phyloP scores from a whole-genome alignment of 2,329 filamentous ascomycete species.

The Septoria linicola region DNA sequence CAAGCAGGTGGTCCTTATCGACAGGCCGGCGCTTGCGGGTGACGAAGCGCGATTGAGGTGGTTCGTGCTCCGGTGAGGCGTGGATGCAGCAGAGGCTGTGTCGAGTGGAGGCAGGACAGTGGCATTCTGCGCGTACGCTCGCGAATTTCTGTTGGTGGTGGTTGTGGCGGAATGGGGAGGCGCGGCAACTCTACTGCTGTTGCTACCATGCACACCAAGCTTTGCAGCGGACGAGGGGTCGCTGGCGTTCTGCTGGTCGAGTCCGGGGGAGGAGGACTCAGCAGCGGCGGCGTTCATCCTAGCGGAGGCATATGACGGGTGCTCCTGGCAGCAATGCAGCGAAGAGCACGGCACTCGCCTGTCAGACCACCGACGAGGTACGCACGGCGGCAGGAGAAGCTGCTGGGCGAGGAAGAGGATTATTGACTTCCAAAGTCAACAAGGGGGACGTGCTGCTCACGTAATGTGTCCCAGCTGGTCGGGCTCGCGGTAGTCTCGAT shows the following conservation, averaged over 20 bases:
- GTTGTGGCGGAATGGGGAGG: no score
- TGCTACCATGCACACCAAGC: background rate
- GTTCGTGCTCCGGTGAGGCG: constrained; percentile 15
- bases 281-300: background rate
- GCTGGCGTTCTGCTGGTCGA: background rate
- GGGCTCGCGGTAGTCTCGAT: no score
- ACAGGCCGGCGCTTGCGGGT: constrained; percentile 26
- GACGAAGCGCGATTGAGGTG: constrained; percentile 5
- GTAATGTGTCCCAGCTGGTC: no score
- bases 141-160: background rate
- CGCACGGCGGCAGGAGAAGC: no score
- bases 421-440: no score
- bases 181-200: background rate
- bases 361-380: no score
- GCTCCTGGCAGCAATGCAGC: background rate
- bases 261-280: background rate
- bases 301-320: background rate
- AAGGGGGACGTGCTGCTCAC: no score
- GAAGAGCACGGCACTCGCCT: background rate
- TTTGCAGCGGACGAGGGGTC: background rate
- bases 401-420: no score
- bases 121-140: constrained; percentile 17
- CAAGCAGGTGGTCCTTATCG: constrained; percentile 26
- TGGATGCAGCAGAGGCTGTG: constrained; percentile 14
- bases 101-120: constrained; percentile 20